These are phyloP conservation scores for Vigna reflexopilosa DNA, from an alignment of 306 rosid genomes.

Conservation along the genomic window DNA sequence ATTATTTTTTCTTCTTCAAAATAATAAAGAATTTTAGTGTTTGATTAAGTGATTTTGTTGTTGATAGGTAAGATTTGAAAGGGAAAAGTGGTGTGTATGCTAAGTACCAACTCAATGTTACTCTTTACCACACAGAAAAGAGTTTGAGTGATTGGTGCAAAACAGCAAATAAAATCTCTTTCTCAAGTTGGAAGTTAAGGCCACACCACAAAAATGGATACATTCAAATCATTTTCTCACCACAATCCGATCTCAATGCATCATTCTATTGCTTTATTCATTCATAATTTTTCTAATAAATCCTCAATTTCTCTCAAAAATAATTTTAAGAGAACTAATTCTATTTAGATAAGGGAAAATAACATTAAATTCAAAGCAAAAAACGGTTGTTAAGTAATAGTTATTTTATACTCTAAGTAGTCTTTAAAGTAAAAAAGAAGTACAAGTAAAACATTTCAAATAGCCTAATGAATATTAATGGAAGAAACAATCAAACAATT, in stretches of 20 bases:
- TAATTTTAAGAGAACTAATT: too few species aligned
- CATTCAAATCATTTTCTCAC: slow-evolving; percentile 46
- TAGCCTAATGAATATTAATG: too few species aligned
- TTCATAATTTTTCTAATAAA: not conserved
- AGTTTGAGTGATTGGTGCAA: slow-evolving; percentile 46
- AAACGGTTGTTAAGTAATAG: too few species aligned
- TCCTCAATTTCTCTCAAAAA: too few species aligned
- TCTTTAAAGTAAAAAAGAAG: too few species aligned
- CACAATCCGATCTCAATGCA: not conserved
- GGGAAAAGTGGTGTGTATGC: slow-evolving; percentile 43
- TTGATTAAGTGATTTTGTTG: slow-evolving; percentile 18
- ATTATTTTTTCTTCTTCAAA: not conserved
- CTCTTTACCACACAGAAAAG: slow-evolving; percentile 55
- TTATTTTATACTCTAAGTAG: too few species aligned
- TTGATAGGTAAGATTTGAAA: slow-evolving; percentile 52
- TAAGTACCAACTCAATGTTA: slow-evolving; percentile 52
- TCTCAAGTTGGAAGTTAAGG: slow-evolving; percentile 51
- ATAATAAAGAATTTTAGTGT: slow-evolving; percentile 7
- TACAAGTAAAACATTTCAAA: too few species aligned
- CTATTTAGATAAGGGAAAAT: too few species aligned
- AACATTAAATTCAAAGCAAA: too few species aligned
- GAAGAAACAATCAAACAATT: too few species aligned
- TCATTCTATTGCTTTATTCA: not conserved
- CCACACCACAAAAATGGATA: slow-evolving; percentile 38
- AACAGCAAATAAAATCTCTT: slow-evolving; percentile 52